A percentile compares a stretch with the other conserved stretches of the same genome.
These are phyloP conservation scores for Tylopilus plumbeoviolaceoides DNA, from an alignment of 768 basidiomycete genomes.

Conservation along the genomic window DNA sequence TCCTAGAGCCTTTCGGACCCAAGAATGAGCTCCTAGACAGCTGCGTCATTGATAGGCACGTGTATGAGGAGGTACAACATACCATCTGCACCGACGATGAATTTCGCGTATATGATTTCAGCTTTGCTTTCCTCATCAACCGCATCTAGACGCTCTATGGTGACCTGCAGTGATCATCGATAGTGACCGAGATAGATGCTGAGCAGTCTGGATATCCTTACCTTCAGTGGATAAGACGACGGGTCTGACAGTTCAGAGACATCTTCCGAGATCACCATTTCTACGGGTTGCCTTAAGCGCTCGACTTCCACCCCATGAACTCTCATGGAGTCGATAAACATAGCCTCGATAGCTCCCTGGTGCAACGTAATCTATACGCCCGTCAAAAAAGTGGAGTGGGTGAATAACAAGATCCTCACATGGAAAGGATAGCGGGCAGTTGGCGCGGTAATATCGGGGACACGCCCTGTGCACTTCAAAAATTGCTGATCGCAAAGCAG, in stretches of 20 bases:
- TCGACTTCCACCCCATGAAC: constrained; percentile 32
- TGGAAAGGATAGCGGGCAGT: constrained; percentile 69
- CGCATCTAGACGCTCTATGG: constrained; percentile 11
- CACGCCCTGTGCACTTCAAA: constrained; percentile 58
- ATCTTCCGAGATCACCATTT: constrained; percentile 34
- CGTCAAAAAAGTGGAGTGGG: neutral
- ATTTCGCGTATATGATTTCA: constrained; percentile 26
- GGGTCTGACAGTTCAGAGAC: constrained; percentile 7
- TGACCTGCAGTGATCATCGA: neutral
- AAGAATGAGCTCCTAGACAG: constrained; percentile 40
- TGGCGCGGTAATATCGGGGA: constrained; percentile 54
- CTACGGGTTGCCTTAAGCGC: constrained; percentile 29
- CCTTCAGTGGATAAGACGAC: constrained; percentile 12
- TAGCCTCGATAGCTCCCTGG: constrained; percentile 37
- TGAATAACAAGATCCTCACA: constrained; percentile 30
- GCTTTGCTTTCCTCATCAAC: constrained; percentile 27
- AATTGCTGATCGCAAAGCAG: neutral
- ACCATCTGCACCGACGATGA: neutral
- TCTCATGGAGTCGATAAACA: constrained; percentile 39
- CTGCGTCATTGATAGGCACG: neutral
- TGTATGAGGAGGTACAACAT: neutral
- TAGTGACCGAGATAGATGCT: neutral
- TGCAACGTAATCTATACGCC: constrained; percentile 32
- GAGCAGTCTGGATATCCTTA: neutral
- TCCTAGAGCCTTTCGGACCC: constrained; percentile 42